Percentiles rank a stretch among this genome's conserved stretches.
Conservation (phyloP, 2,329 filamentous ascomycete genomes). For the Ilyonectria robusta region DNA sequence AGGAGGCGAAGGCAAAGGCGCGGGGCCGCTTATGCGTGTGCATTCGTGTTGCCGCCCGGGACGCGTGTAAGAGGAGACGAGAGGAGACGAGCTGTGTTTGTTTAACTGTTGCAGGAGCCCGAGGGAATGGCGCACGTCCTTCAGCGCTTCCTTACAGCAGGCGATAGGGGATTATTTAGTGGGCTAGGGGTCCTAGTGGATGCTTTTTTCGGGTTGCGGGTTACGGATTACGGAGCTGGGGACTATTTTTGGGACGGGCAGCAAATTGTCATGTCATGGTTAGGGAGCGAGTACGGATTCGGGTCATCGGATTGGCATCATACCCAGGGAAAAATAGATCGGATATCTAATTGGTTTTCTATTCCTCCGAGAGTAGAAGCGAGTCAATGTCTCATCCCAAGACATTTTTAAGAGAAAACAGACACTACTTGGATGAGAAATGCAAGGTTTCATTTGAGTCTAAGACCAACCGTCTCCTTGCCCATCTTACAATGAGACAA, state of each 20-base stretch:
- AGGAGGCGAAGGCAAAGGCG: neutral
- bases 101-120: neutral
- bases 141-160: neutral
- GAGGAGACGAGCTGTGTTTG: neutral
- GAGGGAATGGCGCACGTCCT: neutral
- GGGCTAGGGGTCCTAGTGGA: neutral
- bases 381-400: neutral
- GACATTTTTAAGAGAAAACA: neutral
- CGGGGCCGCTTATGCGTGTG: neutral
- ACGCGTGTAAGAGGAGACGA: constrained; percentile 7
- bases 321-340: neutral
- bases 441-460: neutral
- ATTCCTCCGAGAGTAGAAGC: neutral
- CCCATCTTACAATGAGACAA: neutral
- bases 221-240: constrained; percentile 4
- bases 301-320: neutral
- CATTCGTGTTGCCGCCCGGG: neutral
- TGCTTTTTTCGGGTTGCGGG: neutral
- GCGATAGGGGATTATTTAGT: neutral
- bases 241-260: constrained; percentile 5
- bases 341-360: neutral
- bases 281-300: neutral
- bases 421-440: neutral
- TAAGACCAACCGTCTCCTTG: neutral
- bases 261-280: neutral